phyloP scores from a whole-genome alignment of 345 rosid genomes.

The Syzygium aqueum region DNA sequence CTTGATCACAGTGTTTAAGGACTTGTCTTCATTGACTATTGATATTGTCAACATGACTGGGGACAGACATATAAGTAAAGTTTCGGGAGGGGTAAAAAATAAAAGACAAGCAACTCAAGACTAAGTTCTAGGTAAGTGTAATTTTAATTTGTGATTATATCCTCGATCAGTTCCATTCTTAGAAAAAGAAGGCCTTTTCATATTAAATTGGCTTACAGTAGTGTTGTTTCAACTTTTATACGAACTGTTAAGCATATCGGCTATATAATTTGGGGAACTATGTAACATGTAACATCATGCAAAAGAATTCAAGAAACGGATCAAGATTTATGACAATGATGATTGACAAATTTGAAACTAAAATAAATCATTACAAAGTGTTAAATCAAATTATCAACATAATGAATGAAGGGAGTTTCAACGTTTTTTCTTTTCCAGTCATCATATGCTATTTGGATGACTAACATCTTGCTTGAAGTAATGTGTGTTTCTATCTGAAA shows the following conservation, averaged over 20 bases:
- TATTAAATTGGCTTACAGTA: background rate
- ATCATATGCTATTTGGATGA: background rate
- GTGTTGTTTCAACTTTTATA: background rate
- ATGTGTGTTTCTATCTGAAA: background rate
- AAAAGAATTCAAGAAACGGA: background rate
- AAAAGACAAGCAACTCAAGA: background rate
- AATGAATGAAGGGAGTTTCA: background rate
- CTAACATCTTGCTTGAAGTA: background rate
- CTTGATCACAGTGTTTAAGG: background rate
- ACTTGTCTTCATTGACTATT: background rate
- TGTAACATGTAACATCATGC: background rate
- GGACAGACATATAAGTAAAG: background rate
- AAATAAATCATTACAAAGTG: background rate
- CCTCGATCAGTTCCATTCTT: background rate
- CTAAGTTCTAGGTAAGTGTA: background rate
- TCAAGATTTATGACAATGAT: background rate
- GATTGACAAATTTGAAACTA: background rate
- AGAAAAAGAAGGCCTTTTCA: background rate
- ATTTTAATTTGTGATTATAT: background rate
- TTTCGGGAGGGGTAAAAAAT: background rate
- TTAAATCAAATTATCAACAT: background rate
- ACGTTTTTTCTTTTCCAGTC: background rate
- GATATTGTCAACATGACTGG: background rate
- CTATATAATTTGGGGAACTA: background rate
- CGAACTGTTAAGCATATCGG: background rate